Conservation (phyloP, 2,329 filamentous ascomycete species). For the Parasarocladium wereldwijsianum region DNA sequence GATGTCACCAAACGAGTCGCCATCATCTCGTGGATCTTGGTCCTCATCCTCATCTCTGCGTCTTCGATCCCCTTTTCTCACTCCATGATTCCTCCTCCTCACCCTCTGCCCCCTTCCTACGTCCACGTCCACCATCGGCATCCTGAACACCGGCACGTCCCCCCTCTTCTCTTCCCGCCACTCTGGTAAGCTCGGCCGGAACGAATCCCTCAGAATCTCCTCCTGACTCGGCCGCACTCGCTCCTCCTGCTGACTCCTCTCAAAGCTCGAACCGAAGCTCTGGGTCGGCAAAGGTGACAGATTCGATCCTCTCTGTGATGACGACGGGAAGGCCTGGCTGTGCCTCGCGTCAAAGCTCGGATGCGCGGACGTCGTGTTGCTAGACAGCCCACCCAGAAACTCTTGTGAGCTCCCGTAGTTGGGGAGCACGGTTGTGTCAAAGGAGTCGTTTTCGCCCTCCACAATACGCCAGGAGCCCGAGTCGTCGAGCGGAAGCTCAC, state of each 20-base stretch:
- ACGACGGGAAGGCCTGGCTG: slow-evolving; percentile 31
- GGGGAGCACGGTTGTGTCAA: slow-evolving; percentile 38
- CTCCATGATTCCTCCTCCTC: not conserved
- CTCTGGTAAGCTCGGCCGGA: no score
- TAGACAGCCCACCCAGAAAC: slow-evolving; percentile 8
- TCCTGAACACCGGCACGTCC: slow-evolving; percentile 30
- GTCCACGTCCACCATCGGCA: slow-evolving; percentile 37
- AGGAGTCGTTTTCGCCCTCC: slow-evolving; percentile 45
- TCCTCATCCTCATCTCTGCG: slow-evolving; percentile 8
- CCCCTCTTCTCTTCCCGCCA: no score
- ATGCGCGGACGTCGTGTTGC: no score
- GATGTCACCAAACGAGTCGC: slow-evolving; percentile 13
- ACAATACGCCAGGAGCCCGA: slow-evolving; percentile 47
- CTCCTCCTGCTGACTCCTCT: slow-evolving; percentile 40
- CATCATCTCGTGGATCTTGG: slow-evolving; percentile 6
- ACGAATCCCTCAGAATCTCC: slow-evolving; percentile 18
- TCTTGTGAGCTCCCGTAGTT: slow-evolving; percentile 15
- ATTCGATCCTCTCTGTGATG: slow-evolving; percentile 25
- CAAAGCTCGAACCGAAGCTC: slow-evolving; percentile 36
- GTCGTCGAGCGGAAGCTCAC: slow-evolving; percentile 3
- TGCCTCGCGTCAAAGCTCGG: no score
- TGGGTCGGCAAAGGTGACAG: slow-evolving; percentile 32
- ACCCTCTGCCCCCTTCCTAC: not conserved
- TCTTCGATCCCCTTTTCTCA: slow-evolving; percentile 2
- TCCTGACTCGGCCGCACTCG: slow-evolving; percentile 35